Base-by-base conservation (phyloP, 2,329 filamentous ascomycete genomes). In the Curvularia lunata region DNA sequence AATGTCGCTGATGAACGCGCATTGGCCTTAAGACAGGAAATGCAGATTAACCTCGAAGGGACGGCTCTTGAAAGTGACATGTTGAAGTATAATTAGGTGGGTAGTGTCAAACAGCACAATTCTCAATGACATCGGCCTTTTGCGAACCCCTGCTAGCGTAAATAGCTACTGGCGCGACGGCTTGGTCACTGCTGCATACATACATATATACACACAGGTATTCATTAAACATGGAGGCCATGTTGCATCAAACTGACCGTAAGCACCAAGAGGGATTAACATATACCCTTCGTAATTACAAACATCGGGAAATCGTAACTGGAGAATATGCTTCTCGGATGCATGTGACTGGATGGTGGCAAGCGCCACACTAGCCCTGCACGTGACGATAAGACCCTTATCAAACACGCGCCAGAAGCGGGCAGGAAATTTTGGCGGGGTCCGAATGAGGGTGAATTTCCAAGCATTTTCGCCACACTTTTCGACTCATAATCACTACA, bases 371-470 rank as follows among this genome's bases (percentile, higher is more conserved):
- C 32, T 21, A 25, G n/a, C 9, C 5, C 21, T 52, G 34, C 69
- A 73, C 68, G 69, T 73, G 71, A 40, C 38, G 70, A 74, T 72
- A 74, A 71, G 63, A 51, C 18, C 27, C 47, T 49, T 49, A 49
- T 49, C 47, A 28, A 23, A n/a, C 30, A 9, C 19, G 32, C 47
- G 27, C 55, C 50, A 34, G 50, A 50, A 59, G 59, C 30, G 45
- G 53, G 47, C 38, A 51, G 54, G 61, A 68, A 70, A 66, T 66
- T 62, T 70, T 69, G 62, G 67, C 63, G 69, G 70, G 68, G 47
- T 49, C 47, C n/a, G n/a, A 27, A 8, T 49, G 21, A 37, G 21
- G 21, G 65, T 60, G 64, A 65, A 73, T 71, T 72, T 72, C 61
- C 55, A 71, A 69, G 67, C 70, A 70, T 52, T 48, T 63, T 65